Conservation (phyloP, 1,139 yeast species). For the Hansenula lynferdii region DNA sequence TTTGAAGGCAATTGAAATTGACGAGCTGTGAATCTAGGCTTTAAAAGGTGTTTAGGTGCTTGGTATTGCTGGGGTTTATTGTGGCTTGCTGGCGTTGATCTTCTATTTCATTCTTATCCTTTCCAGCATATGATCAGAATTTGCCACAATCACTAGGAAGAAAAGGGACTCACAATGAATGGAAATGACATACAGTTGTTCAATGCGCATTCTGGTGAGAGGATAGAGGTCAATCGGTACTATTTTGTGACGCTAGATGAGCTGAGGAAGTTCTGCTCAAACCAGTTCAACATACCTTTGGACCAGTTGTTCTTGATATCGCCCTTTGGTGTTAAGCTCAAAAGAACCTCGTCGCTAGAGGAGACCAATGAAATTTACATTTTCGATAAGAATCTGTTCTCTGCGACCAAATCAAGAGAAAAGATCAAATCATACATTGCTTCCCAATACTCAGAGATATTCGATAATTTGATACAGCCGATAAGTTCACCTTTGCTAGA, state of each 20-base stretch:
- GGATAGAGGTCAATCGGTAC: constrained; percentile 27
- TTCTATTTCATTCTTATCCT: too few species aligned
- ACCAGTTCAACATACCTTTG: constrained; percentile 34
- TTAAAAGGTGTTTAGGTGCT: too few species aligned
- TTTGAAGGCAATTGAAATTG: too few species aligned
- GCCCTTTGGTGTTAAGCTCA: constrained; percentile 60
- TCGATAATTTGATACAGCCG: constrained; percentile 34
- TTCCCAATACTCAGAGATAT: constrained; percentile 5
- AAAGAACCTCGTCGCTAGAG: constrained; percentile 35
- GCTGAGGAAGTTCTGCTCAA: constrained; percentile 40
- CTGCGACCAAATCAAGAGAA: constrained; percentile 9
- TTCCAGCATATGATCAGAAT: too few species aligned
- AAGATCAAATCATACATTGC: constrained; percentile 9
- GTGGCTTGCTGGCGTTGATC: too few species aligned
- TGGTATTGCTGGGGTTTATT: too few species aligned
- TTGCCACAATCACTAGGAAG: constrained; percentile 4
- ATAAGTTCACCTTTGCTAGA: constrained; percentile 37
- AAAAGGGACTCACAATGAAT: too few species aligned
- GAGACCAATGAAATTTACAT: constrained; percentile 44
- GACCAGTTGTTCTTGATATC: constrained; percentile 56
- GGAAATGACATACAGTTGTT: constrained; percentile 25
- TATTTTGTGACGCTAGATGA: constrained; percentile 36
- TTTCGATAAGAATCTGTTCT: constrained; percentile 53
- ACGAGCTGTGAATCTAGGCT: too few species aligned
- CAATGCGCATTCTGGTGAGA: constrained; percentile 38